Evolutionary conservation across 805 yeast species (phyloP).

Genomic region (Hermanozyma aechmeae): DNA sequence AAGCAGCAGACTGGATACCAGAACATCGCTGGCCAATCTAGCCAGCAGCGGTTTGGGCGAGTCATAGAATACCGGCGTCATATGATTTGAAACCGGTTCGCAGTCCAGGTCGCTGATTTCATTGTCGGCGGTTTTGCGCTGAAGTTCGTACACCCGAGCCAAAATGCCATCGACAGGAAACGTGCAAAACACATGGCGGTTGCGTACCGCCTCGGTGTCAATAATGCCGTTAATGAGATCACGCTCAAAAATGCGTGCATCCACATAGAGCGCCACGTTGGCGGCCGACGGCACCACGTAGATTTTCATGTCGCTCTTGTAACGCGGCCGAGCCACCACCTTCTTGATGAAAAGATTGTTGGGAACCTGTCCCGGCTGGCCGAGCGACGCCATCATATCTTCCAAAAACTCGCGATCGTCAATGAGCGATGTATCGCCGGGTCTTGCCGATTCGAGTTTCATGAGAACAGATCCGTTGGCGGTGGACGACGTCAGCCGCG

Average conservation of each 20-base stretch:
- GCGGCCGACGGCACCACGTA: constrained; percentile 38
- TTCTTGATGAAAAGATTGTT: constrained; percentile 45
- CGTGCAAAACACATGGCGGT: too few relatives aligned
- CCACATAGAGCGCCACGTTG: constrained; percentile 34
- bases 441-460: constrained; percentile 46
- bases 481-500: constrained; percentile 46
- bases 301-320: constrained; percentile 56
- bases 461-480: constrained; percentile 42
- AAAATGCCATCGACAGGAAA: too few relatives aligned
- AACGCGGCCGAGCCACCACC: constrained; percentile 51
- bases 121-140: too few relatives aligned
- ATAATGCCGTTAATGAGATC: constrained; percentile 43
- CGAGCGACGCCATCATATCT: constrained; percentile 30
- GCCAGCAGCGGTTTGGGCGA: too few relatives aligned
- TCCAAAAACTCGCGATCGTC: constrained; percentile 38
- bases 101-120: too few relatives aligned
- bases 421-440: constrained; percentile 40
- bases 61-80: too few relatives aligned
- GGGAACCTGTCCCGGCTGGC: constrained; percentile 33
- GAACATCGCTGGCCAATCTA: too few relatives aligned
- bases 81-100: too few relatives aligned
- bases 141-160: too few relatives aligned
- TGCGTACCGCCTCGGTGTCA: too few relatives aligned
- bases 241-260: constrained; percentile 40
- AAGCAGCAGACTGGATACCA: too few relatives aligned